phyloP scores from a whole-genome alignment of 805 yeast genomes.

The Candida quercuum region DNA sequence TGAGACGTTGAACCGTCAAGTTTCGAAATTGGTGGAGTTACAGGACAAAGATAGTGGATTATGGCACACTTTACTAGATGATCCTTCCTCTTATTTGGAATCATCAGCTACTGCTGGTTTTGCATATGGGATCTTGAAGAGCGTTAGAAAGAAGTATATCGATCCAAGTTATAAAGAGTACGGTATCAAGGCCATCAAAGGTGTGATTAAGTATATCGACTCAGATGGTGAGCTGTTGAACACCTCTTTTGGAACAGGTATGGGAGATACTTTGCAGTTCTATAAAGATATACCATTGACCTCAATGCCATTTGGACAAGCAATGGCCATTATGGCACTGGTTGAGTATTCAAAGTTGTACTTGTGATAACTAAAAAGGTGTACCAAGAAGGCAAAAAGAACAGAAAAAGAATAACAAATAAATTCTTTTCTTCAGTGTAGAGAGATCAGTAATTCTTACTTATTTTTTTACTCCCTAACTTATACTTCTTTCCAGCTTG shows the following conservation, averaged over 20 bases:
- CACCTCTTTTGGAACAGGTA: constrained; percentile 11
- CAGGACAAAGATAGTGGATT: constrained; percentile 9
- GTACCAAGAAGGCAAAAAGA: no score
- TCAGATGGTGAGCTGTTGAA: constrained; percentile 9
- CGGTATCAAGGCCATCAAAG: constrained; percentile 11
- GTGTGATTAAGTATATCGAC: constrained; percentile 9
- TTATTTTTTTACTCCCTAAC: no score
- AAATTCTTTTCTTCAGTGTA: no score
- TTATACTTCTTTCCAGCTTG: no score
- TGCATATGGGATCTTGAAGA: constrained; percentile 10
- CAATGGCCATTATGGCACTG: constrained; percentile 12
- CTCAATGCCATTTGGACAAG: constrained; percentile 13
- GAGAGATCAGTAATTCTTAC: no score
- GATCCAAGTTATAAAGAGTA: constrained; percentile 4
- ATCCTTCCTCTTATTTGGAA: constrained; percentile 9
- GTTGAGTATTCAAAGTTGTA: constrained; percentile 10
- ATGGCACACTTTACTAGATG: constrained; percentile 11
- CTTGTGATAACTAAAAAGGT: constrained; percentile 2
- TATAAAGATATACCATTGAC: constrained; percentile 11
- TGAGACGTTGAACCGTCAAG: constrained; percentile 12
- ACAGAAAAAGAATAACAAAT: no score
- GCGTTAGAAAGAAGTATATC: constrained; percentile 6
- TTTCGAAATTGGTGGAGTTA: constrained; percentile 8
- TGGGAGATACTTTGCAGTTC: constrained; percentile 10
- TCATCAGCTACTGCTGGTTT: constrained; percentile 11